These are phyloP conservation scores for Selaginella moellendorffii DNA, from an alignment of 75 land plant species.

Conservation along the genomic window DNA sequence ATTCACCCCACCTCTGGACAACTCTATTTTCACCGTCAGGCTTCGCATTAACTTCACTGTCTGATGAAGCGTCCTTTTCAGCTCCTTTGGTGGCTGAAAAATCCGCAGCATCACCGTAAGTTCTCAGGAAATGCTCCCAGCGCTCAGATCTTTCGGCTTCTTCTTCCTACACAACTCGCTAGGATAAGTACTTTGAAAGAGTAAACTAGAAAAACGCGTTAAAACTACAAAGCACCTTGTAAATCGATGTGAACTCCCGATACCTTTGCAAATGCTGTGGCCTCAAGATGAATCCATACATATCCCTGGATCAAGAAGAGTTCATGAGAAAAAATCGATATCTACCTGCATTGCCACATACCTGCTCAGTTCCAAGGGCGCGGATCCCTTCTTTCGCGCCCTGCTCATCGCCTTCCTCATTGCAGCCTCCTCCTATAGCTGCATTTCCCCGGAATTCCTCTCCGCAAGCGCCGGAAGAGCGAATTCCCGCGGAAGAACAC, in stretches of 20 bases:
- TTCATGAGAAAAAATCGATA: not conserved
- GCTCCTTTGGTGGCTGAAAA: not conserved
- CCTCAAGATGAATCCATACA: constrained; percentile 82
- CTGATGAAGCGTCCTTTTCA: too few relatives aligned
- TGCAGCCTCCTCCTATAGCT: not conserved
- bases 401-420: not conserved
- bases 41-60: not conserved
- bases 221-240: constrained; percentile 39
- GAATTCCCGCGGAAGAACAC: not conserved
- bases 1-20: constrained; percentile 47
- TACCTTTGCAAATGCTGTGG: constrained; percentile 86
- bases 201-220: too few relatives aligned
- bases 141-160: constrained; percentile 85
- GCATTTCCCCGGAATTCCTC: not conserved
- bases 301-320: constrained; percentile 53
- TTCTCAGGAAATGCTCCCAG: constrained; percentile 62
- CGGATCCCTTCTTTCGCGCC: not conserved
- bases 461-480: not conserved
- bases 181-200: too few relatives aligned
- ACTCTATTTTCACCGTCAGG: constrained; percentile 13
- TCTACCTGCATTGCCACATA: not conserved
- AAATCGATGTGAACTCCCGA: constrained; percentile 57
- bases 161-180: constrained; percentile 93
- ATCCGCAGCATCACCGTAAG: constrained; percentile 21
- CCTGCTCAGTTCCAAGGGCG: not conserved